Base-by-base conservation (phyloP, 306 rosid species). In the Prosopis cineraria region DNA sequence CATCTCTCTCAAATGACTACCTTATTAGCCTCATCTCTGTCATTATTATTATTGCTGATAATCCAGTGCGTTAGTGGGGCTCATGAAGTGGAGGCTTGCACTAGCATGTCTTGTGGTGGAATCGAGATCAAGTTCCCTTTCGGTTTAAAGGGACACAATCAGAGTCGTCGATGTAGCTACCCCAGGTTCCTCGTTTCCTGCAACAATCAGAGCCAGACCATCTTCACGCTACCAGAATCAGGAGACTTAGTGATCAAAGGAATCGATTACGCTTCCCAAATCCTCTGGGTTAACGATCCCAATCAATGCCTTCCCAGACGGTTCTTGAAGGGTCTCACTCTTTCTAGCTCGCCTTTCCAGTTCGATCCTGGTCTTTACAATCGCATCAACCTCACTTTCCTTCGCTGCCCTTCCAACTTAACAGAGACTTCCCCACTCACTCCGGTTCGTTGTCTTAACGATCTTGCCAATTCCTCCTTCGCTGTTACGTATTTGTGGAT, bases 321-420 rank as follows among this genome's bases (percentile, higher is more conserved):
- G 13, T 67, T 67, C 52, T 11, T 39, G 11, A 33, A 24, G 5
- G 44, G 69, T 25, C 67, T 85, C 71, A 27, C 1, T 45, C 50
- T 82, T 7, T 20, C 72, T 0, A 45, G 5, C 58, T 79, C 87
- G 5, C 90, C 90, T 10, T 88, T 90, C 36, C 9, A 0, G 0
- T 1, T 66, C 6, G 62, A 7, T 13, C 41, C 3, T 2, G 0
- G 10, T 2, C n/a, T 40, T 17, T 85, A 81, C 3, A 3, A 10
- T 0, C 5, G 0, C 7, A 17, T 8, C 1, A 58, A 77, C 52
- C 78, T 72, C 58, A 88, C 89, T 17, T 80, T 89, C 78, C 55
- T 86, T 11, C 74, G 82, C 19, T 89, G 97, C 74, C 83, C 89
- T 0, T 33, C 70, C 7, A 78, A 79, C 13, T 19, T 31, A 1